Base-by-base conservation (phyloP, 1,284 basidiomycete species). In the Flammula alnicola region DNA sequence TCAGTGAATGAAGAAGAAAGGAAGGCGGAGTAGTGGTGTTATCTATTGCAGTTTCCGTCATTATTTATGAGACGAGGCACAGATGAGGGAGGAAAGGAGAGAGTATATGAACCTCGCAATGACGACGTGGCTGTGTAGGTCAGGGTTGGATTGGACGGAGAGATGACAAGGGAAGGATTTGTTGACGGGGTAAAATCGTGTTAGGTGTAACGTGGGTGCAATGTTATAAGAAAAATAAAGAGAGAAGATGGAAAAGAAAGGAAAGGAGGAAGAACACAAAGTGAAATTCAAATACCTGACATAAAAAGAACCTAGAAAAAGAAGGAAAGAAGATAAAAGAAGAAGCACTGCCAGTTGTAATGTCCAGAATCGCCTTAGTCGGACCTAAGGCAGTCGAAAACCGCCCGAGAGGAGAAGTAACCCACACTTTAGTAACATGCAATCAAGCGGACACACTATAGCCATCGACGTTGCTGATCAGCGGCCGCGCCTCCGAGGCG, bases 401-500 rank as follows among this genome's bases (percentile, higher is more conserved):
- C 17, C 19, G 12, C 25, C 25, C 19, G 22, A 27, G 27, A 45
- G 32, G 10, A 16, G 14, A 35, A 4, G 26, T 31, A 16, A 39
- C 20, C n/a, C 17, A 7, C 14, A 6, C 12, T 17, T 19, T 5
- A 7, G 8, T n/a, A 14, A 22, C 11, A 16, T 9, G 5, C 12
- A 33, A 26, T 49, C 44, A 57, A 19, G 44, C 50, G 26, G 37
- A 19, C n/a, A 50, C 33, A 9, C 30, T 9, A 16, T 16, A 16
- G 16, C 32, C 29, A 10, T 57, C 49, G 17, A 38, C 32, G 10
- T 45, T 35, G 32, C 45, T 44, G 27, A 52, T 51, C 36, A 57
- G 45, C 12, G 55, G 55, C 10, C 55, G 47, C n/a, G 36, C 25
- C 43, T 53, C 43, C 31, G 51, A 27, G 12, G 32, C 47, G 7